Evolutionary conservation across 2,329 filamentous ascomycete species (phyloP).

Genomic region (Hypoxylon sp.): DNA sequence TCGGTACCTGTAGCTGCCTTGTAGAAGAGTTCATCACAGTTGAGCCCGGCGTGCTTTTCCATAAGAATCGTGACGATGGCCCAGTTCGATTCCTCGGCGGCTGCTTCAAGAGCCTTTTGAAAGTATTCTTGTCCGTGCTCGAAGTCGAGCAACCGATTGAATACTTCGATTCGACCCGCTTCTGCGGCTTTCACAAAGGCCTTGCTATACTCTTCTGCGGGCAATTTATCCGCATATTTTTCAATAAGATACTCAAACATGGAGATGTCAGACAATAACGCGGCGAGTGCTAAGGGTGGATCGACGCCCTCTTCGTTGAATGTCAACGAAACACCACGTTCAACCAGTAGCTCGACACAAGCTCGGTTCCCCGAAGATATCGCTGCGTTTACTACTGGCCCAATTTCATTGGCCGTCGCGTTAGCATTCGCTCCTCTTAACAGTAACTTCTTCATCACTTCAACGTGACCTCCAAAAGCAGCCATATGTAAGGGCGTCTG

Average conservation of each 20-base stretch:
- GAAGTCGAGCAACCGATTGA: slow-evolving; percentile 58
- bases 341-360: slow-evolving; percentile 59
- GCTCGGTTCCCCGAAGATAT: slow-evolving; percentile 60
- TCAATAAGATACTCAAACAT: slow-evolving; percentile 61
- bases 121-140: slow-evolving; percentile 53
- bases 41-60: slow-evolving; percentile 52
- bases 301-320: slow-evolving; percentile 51
- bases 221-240: slow-evolving; percentile 58
- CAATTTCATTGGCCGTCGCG: slow-evolving; percentile 49
- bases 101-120: slow-evolving; percentile 55
- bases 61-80: slow-evolving; percentile 57
- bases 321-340: slow-evolving; percentile 57
- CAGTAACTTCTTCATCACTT: slow-evolving; percentile 60
- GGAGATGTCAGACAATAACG: slow-evolving; percentile 56
- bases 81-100: slow-evolving; percentile 57
- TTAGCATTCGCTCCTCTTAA: slow-evolving; percentile 58
- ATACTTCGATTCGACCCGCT: slow-evolving; percentile 58
- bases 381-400: slow-evolving; percentile 59
- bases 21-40: slow-evolving; percentile 57
- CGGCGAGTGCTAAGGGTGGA: slow-evolving; percentile 58
- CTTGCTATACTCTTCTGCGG: slow-evolving; percentile 58
- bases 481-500: slow-evolving; percentile 60
- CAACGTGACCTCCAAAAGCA: slow-evolving; percentile 57
- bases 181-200: slow-evolving; percentile 59
- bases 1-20: slow-evolving; percentile 54